Evolutionary conservation across 2,329 filamentous ascomycete genomes (phyloP), one percentile per base, ranked within the genome.

Genomic region (Tothia fuscella): DNA sequence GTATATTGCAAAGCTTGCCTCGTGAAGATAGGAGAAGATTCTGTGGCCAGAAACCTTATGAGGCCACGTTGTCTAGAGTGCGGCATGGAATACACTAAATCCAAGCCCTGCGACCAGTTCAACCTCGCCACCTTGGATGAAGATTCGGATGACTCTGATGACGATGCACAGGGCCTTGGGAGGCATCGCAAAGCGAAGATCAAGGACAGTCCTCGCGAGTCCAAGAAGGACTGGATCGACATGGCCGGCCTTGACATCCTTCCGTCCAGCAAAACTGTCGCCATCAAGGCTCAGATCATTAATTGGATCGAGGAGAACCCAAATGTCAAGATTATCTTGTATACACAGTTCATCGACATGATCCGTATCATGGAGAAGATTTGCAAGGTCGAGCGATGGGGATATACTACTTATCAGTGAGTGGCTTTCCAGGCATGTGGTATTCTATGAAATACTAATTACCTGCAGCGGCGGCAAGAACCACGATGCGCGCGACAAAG

Each of bases 281-380:
- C 65, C 0, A 50, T 65, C 51, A 69, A 68, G 41, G 57, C 61
- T 0, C 63, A 67, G 42, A 54, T 69, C 10, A 44, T 67, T 22
- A 62, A 64, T 20, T 70, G 65, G 66, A 34, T 60, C 1, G 44
- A 56, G 1, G 60, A 70, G 10, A 64, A 68, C 3, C 59, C 61
- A 0, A 39, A 59, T 0, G 64, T 65, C 30, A 80, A 80, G 54
- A 66, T 78, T 34, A 72, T 72, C 44, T 56, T 80, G 34, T 80
- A 77, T 48, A 73, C 69, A 0, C 73, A 80, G 48, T 80, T 75
- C 45, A 54, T 71, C 2, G 57, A 64, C 3, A 68, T 77, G 49
- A 62, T 74, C 5, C 51, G 60, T 0, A 69, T 79, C 14, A 49
- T 80, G 2, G 53, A 48, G 0, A 61, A 58, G 1, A 60, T 79